Base-by-base conservation (phyloP, 495 filamentous ascomycete species). In the Hypoxylon trugodes region DNA sequence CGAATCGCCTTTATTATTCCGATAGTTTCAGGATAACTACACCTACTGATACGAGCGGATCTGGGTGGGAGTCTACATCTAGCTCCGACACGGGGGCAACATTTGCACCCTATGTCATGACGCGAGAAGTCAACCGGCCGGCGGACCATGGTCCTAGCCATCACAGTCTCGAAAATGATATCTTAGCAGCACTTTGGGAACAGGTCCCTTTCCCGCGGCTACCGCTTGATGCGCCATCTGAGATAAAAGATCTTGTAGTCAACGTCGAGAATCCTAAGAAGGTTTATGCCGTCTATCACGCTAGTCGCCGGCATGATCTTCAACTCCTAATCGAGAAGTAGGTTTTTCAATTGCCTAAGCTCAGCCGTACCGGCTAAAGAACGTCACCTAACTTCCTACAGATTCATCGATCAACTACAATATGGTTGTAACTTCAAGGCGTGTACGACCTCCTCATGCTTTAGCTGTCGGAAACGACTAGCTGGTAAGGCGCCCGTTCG, bases 341-440 rank as follows among this genome's bases (percentile, higher is more conserved):
- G 33, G 81, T 75, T 26, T 10, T n/a, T 18, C 6, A 37, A 2
- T 42, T 21, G 22, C 25, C 42, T 8, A 22, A 28, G n/a, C 38
- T 21, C 36, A 12, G 21, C 9, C 49, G 12, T 60, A 43, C 42
- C 19, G n/a, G n/a, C 26, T 36, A 43, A 2, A 26, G 37, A 24
- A 42, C 30, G 28, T 9, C 25, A 36, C 49, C 56, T 74, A 55
- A 71, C 28, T 15, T 62, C 35, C 6, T 49, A n/a, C 70, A 96
- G 92, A 61, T 96, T 90, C 69, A 89, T 93, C 59, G 78, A 82
- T 15, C 93, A 97, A 76, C 82, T 97, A n/a, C 83, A 91, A 30
- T 83, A 92, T 55, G 93, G 93, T 51, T 97, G 93, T 69, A 80
- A 84, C 42, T 82, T 85, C 43, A 77, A 81, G n/a, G 73, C 78